A percentile compares a stretch with the other conserved stretches of the same genome.
Conservation (phyloP, 169 alveolate genomes). For the Fabrea salina region DNA sequence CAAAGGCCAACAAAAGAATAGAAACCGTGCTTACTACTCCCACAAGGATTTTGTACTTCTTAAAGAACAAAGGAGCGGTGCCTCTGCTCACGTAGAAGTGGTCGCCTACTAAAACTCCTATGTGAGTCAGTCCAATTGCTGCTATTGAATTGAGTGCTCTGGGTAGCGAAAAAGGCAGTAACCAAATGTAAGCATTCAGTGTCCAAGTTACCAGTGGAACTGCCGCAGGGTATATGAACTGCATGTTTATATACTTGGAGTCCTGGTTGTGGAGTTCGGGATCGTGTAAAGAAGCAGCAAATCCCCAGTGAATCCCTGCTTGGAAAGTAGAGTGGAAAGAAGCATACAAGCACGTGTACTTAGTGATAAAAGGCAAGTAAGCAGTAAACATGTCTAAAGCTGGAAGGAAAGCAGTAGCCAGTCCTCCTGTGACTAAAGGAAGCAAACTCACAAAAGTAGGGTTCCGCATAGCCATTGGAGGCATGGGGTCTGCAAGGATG, state of each 20-base stretch:
- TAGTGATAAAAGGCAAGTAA: background rate
- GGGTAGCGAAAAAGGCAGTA: background rate
- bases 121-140: background rate
- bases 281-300: constrained; percentile 1
- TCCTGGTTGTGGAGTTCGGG: background rate
- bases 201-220: background rate
- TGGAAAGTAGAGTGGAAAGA: background rate
- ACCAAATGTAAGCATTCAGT: background rate
- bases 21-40: background rate
- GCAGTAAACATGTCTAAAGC: background rate
- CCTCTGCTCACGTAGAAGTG: background rate
- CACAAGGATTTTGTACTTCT: background rate
- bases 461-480: background rate
- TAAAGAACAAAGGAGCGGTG: background rate
- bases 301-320: background rate
- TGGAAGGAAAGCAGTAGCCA: background rate
- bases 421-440: background rate
- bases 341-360: background rate
- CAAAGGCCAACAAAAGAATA: background rate
- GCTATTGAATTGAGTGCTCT: background rate
- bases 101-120: background rate
- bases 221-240: background rate
- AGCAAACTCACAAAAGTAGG: background rate
- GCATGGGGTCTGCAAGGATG: background rate
- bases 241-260: background rate